These are phyloP conservation scores for Beta lomatogona DNA, from an alignment of 179 eudicot genomes.

Conservation along the genomic window DNA sequence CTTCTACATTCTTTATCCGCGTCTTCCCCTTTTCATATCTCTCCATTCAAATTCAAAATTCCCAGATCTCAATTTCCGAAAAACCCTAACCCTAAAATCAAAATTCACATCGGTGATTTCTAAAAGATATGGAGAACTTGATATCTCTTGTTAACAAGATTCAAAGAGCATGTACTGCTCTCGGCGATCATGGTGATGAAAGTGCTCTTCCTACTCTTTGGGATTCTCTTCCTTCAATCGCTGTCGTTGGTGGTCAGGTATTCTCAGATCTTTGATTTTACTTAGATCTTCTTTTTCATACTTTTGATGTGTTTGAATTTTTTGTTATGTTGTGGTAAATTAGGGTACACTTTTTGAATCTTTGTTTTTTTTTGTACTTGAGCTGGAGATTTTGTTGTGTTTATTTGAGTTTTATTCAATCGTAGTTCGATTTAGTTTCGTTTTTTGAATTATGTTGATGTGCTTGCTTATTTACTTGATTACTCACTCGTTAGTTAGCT, in stretches of 20 bases:
- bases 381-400: neutral
- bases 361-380: no score
- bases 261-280: constrained; percentile 5
- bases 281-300: neutral
- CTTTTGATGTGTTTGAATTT: neutral
- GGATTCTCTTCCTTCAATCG: constrained; percentile 94
- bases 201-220: constrained; percentile 92
- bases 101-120: neutral
- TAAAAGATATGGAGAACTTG: constrained; percentile 66
- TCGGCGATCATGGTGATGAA: constrained; percentile 95
- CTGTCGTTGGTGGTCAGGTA: constrained; percentile 99
- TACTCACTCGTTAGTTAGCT: neutral
- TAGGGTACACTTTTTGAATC: neutral
- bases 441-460: neutral
- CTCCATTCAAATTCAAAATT: constrained; percentile 27
- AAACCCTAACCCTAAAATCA: constrained; percentile 23
- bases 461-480: neutral
- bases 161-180: constrained; percentile 94
- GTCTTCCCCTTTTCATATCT: neutral
- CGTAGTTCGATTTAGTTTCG: neutral
- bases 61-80: constrained; percentile 18
- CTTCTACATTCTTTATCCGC: neutral
- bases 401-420: neutral
- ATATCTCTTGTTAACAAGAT: constrained; percentile 76
- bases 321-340: neutral